Evolutionary conservation across 1,284 basidiomycete species (phyloP), one percentile per base, ranked within the genome.

Genomic region (Cutaneotrichosporon cavernicola): DNA sequence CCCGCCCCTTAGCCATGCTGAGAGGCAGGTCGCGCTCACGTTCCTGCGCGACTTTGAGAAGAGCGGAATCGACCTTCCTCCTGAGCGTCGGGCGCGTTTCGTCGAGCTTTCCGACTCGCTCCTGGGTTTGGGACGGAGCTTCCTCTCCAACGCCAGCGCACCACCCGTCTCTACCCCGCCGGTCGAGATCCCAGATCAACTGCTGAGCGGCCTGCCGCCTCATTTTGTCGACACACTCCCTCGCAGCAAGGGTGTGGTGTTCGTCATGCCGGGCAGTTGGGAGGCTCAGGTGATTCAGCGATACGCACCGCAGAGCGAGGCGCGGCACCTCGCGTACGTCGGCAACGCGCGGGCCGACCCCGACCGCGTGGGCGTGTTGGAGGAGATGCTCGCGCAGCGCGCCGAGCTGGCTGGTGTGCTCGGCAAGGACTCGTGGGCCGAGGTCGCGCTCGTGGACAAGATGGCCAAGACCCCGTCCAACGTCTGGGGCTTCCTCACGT

Each of bases 11-110:
- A 81, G 69, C 63, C 78, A 61, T 36, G 79, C 79, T 49, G 73
- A 84, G 72, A 52, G 71, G 60, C 89, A 90, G 74, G 93, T 97
- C 2, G 94, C 96, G 21, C 83, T 91, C 26, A 94, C 96, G 67
- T 98, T 98, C 80, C 89, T 93, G 85, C 86, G 90, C 58, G 97
- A 99, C 83, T 99, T 99, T 81, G 92, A 97, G 77, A 96, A 95
- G 79, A 97, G 93, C 8, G 96, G 93, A 0, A 97, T 99, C 70
- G 87, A 96, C 76, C 85, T 98, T 5, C 90, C 93, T 9, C 86
- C 89, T 0, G 83, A 84, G 2, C 84, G 91, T 70, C 86, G 96
- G 31, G 84, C 87, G 49, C 87, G 86, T 58, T 97, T 98, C 70
- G 94, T 99, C 14, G 85, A 89, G 4, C 84, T 98, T 13, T 95